These are phyloP conservation scores for Kwoniella heveanensis DNA, from an alignment of 768 basidiomycete genomes.

Conservation along the genomic window DNA sequence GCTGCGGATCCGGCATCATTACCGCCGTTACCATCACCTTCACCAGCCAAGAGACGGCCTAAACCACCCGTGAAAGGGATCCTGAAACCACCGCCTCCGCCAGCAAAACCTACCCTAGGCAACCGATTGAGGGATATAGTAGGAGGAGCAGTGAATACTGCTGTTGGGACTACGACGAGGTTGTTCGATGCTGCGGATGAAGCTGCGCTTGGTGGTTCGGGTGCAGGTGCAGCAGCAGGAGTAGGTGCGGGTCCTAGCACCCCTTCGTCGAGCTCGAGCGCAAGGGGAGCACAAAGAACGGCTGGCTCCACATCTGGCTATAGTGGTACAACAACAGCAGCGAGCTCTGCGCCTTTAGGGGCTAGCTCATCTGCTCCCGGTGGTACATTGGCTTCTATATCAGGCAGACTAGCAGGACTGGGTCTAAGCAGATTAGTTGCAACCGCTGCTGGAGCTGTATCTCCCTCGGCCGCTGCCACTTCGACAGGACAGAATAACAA, in stretches of 20 bases:
- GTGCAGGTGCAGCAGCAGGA: slow-evolving; percentile 6
- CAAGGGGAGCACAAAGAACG: background rate
- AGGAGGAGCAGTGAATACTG: slow-evolving; percentile 32
- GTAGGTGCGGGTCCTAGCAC: slow-evolving; percentile 24
- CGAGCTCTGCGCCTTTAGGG: slow-evolving; percentile 11
- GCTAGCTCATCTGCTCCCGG: slow-evolving; percentile 28
- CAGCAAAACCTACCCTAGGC: slow-evolving; percentile 51
- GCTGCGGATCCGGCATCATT: background rate
- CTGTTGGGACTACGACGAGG: slow-evolving; percentile 20
- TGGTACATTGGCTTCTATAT: slow-evolving; percentile 45
- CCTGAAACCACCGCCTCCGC: slow-evolving; percentile 56
- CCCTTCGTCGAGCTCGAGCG: slow-evolving; percentile 2
- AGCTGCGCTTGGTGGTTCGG: background rate
- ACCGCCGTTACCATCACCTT: slow-evolving; percentile 2
- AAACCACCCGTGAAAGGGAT: slow-evolving; percentile 56
- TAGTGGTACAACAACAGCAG: background rate
- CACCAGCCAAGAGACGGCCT: slow-evolving; percentile 45
- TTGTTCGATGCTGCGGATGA: slow-evolving; percentile 28
- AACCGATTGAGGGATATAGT: slow-evolving; percentile 53
- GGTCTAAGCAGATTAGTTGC: slow-evolving; percentile 43
- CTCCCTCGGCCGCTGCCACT: background rate
- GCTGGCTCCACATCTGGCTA: background rate
- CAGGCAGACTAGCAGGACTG: slow-evolving; percentile 43
- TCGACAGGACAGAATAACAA: background rate
- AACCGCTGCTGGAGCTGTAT: slow-evolving; percentile 9